Conservation (phyloP, 208 protist species). For the Wallacemonas sp. region DNA sequence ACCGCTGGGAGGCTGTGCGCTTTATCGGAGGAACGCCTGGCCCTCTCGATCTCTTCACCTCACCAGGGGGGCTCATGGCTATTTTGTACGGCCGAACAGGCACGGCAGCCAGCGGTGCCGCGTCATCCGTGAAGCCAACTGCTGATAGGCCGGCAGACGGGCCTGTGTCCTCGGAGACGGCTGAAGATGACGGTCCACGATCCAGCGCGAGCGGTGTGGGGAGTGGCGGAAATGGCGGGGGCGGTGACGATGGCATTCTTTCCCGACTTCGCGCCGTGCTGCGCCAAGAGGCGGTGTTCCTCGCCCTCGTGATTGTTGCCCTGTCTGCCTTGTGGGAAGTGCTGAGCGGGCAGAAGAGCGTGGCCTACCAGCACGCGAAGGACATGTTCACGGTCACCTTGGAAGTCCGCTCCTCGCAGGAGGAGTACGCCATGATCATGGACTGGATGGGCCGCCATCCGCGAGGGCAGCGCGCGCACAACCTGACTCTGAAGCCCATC, state of each 20-base stretch:
- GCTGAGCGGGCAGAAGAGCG: constrained; percentile 51
- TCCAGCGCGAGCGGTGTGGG: too few relatives aligned
- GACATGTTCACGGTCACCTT: constrained; percentile 71
- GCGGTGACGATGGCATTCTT: constrained; percentile 1
- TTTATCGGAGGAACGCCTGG: background rate
- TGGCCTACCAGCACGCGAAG: constrained; percentile 42
- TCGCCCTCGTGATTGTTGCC: constrained; percentile 64
- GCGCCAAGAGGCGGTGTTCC: constrained; percentile 42
- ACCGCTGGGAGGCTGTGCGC: background rate
- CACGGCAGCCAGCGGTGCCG: background rate
- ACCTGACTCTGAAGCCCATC: constrained; percentile 74
- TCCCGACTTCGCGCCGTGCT: background rate
- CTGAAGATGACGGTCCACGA: too few relatives aligned
- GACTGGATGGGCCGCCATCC: constrained; percentile 89
- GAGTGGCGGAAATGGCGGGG: background rate
- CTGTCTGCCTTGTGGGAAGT: constrained; percentile 76
- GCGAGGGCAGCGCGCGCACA: constrained; percentile 49
- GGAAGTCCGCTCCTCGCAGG: constrained; percentile 85
- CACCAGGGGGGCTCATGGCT: constrained; percentile 66
- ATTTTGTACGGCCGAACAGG: background rate
- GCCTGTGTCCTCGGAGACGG: too few relatives aligned
- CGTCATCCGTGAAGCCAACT: too few relatives aligned
- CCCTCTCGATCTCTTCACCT: constrained; percentile 56
- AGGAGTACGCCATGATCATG: constrained; percentile 89
- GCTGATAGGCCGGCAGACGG: too few relatives aligned